Percentiles rank a stretch among this genome's conserved stretches.
Evolutionary conservation across 805 yeast species (phyloP).

Genomic region (Lipomyces sp.): DNA sequence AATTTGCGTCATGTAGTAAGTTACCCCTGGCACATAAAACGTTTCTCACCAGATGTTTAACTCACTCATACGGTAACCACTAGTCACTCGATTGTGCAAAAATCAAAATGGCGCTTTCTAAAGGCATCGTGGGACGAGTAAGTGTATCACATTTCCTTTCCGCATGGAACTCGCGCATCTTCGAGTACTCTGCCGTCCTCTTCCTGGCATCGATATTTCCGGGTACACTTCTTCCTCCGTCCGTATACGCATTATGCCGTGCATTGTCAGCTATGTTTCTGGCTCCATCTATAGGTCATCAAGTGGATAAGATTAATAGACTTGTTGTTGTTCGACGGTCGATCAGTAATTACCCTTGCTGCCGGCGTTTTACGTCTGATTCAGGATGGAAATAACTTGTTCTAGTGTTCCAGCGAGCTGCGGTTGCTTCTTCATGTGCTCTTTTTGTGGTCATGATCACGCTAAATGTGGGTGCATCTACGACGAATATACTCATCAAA

Average conservation of each 20-base stretch:
- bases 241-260: conserved; percentile 47
- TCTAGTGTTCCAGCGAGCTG: conserved; percentile 42
- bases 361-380: background rate
- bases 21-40: too few relatives aligned
- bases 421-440: conserved; percentile 43
- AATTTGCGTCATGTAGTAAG: too few relatives aligned
- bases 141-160: conserved; percentile 47
- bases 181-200: conserved; percentile 49
- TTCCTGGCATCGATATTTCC: conserved; percentile 48
- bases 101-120: conserved; percentile 16
- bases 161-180: conserved; percentile 50
- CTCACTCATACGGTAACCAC: too few relatives aligned
- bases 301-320: conserved; percentile 44
- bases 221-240: conserved; percentile 46
- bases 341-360: conserved; percentile 36
- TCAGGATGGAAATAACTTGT: background rate
- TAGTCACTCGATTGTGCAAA: too few relatives aligned
- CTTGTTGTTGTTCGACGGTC: conserved; percentile 46
- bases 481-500: conserved; percentile 4
- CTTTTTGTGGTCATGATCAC: conserved; percentile 37
- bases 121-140: conserved; percentile 18
- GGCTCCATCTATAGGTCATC: conserved; percentile 43
- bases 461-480: conserved; percentile 9
- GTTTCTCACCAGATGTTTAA: too few relatives aligned
- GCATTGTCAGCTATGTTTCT: conserved; percentile 43